phyloP scores from a whole-genome alignment of 2,329 filamentous ascomycete species.

The Nemania bipapillata region DNA sequence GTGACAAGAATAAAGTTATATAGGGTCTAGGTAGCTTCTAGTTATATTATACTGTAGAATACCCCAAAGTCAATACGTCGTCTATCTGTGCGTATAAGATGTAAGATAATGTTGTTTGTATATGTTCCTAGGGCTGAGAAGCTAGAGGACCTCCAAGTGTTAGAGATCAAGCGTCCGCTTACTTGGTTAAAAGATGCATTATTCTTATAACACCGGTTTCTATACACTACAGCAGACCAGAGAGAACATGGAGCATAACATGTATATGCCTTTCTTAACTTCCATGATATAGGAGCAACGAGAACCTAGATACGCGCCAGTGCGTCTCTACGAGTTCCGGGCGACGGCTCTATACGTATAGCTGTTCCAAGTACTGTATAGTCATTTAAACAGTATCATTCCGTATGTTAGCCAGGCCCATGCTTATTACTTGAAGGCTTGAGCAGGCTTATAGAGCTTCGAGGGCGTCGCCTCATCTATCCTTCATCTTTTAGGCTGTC shows the following conservation, averaged over 20 bases:
- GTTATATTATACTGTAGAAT: background rate
- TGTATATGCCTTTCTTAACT: background rate
- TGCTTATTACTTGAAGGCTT: background rate
- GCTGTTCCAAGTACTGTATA: no score
- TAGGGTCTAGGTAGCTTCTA: background rate
- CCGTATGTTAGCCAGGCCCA: background rate
- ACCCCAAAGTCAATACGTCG: background rate
- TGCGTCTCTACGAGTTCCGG: background rate
- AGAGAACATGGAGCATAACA: background rate
- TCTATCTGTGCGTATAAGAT: no score
- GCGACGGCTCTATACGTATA: background rate
- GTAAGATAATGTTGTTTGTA: background rate
- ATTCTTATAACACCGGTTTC: background rate
- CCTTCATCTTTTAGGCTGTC: no score
- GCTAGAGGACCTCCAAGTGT: background rate
- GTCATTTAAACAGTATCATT: background rate
- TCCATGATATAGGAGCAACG: background rate
- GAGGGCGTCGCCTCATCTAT: no score
- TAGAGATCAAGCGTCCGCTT: background rate
- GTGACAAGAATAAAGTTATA: background rate
- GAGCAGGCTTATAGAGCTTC: no score
- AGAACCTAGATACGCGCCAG: background rate
- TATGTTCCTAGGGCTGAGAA: background rate
- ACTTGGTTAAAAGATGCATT: background rate
- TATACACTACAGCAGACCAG: background rate